Conservation (phyloP, 148 eudicot species). For the Nepenthes mirabilis region DNA sequence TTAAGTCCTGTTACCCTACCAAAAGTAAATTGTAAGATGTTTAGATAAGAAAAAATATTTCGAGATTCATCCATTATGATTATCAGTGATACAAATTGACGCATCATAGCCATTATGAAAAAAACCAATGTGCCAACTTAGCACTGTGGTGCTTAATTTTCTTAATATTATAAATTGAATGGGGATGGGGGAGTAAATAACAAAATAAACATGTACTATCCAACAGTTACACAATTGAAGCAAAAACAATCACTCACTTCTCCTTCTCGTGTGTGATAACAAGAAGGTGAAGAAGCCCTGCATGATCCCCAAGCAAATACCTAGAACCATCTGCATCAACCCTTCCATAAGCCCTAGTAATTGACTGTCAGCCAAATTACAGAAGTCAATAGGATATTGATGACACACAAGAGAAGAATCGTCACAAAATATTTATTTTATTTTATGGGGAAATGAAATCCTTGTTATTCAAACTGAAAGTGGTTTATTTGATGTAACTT, state of each 20-base stretch:
- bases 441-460: neutral
- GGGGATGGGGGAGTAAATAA: neutral
- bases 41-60: neutral
- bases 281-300: conserved; percentile 88
- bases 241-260: conserved; percentile 36
- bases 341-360: conserved; percentile 94
- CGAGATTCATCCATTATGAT: too few species aligned
- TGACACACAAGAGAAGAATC: neutral
- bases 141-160: too few species aligned
- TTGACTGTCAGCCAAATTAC: conserved; percentile 33
- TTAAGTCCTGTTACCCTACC: conserved; percentile 93
- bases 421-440: neutral
- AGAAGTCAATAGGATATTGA: neutral
- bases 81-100: too few species aligned
- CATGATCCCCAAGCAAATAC: conserved; percentile 91
- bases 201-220: neutral
- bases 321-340: conserved; percentile 98
- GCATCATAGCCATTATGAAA: too few species aligned
- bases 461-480: neutral
- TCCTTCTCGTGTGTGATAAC: conserved; percentile 95
- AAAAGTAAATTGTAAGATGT: conserved; percentile 4
- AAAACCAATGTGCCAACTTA: too few species aligned
- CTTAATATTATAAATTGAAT: neutral
- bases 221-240: neutral
- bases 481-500: conserved; percentile 14